Percentiles rank a stretch among this genome's conserved stretches.
These are phyloP conservation scores for Arachnomyces sp. DNA, from an alignment of 2,329 filamentous ascomycete genomes.

Conservation along the genomic window DNA sequence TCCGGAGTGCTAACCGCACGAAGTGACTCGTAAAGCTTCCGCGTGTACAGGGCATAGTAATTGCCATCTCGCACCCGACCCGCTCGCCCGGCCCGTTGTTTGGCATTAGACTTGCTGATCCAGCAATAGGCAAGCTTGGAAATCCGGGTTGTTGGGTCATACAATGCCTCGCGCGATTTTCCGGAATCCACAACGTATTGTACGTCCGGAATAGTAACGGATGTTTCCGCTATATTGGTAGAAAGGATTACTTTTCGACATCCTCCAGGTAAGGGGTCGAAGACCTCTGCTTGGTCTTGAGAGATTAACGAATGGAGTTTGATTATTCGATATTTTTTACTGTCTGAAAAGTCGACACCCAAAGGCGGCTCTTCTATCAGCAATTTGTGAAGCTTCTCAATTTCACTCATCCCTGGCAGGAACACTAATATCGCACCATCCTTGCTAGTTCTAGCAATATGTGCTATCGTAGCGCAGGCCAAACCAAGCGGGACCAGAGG, in stretches of 20 bases:
- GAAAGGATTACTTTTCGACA: slow-evolving; percentile 43
- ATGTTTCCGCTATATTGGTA: slow-evolving; percentile 46
- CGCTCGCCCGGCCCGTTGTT: slow-evolving; percentile 43
- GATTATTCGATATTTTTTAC: slow-evolving; percentile 34
- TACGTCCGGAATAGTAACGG: slow-evolving; percentile 45
- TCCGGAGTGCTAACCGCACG: slow-evolving; percentile 29
- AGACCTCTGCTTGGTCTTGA: slow-evolving; percentile 36
- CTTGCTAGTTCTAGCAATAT: slow-evolving; percentile 36
- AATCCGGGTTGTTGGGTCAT: slow-evolving; percentile 33
- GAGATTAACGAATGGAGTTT: slow-evolving; percentile 41
- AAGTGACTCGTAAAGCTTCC: slow-evolving; percentile 26
- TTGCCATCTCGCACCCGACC: slow-evolving; percentile 41
- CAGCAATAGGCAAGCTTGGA: slow-evolving; percentile 35
- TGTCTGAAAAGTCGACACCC: slow-evolving; percentile 35
- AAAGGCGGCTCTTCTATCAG: slow-evolving; percentile 22
- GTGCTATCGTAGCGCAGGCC: slow-evolving; percentile 36
- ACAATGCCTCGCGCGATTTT: slow-evolving; percentile 31
- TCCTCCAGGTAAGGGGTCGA: slow-evolving; percentile 30
- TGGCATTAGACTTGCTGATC: slow-evolving; percentile 40
- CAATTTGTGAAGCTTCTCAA: slow-evolving; percentile 23
- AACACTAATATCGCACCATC: slow-evolving; percentile 43
- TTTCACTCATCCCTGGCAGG: slow-evolving; percentile 38
- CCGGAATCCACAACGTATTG: slow-evolving; percentile 44
- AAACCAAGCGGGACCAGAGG: slow-evolving; percentile 35
- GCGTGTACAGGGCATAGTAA: slow-evolving; percentile 43